Base-by-base conservation (phyloP, 106 monocot genomes). In the Cymbidium sinense region DNA sequence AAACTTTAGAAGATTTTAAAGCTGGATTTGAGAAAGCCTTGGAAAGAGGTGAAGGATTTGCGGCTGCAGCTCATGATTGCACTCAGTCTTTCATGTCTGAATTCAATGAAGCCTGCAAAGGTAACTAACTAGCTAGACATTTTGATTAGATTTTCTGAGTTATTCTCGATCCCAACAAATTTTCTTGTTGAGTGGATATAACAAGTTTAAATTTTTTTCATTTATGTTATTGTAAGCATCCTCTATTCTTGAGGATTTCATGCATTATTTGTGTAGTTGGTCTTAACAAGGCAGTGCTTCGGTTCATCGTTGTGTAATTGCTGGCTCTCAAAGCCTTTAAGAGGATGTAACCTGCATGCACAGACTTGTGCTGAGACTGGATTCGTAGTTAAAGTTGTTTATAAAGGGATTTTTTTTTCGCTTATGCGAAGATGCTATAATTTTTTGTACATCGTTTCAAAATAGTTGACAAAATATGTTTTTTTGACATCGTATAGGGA, bases 81-180 rank as follows among this genome's bases (percentile, higher is more conserved):
- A 84, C 79, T 64, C 36, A 88, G 77, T 75, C 23, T 36, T 94
- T 86, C 86, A 69, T 98, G 81, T 84, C 82, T 55, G 78, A 61
- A 71, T 98, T 98, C 80, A 88, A 92, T 78, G 92, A 94, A 77
- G 86, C 85, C 73, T 92, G 84, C 83, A 87, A 88, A 90, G 94
- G 94, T 98, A 92, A 55, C 33, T 37, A 35, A 21, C 44, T 18
- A 55, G n/a, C n/a, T n/a, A n/a, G 21, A 72, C 0, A 36, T 23
- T 41, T 77, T 55, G 2, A 76, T 54, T 55, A 17, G 5, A 52
- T 76, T 76, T 76, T 0, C 1, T 7, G 8, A 10, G 34, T n/a
- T 75, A 17, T 44, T 67, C 15, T 33, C n/a, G 31, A 67, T 67
- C 67, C n/a, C 67, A 58, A n/a, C n/a, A 8, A 7, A 6, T 58